Evolutionary conservation across 2,329 filamentous ascomycete genomes (phyloP).

Genomic region (Arthrinium phaeospermum): DNA sequence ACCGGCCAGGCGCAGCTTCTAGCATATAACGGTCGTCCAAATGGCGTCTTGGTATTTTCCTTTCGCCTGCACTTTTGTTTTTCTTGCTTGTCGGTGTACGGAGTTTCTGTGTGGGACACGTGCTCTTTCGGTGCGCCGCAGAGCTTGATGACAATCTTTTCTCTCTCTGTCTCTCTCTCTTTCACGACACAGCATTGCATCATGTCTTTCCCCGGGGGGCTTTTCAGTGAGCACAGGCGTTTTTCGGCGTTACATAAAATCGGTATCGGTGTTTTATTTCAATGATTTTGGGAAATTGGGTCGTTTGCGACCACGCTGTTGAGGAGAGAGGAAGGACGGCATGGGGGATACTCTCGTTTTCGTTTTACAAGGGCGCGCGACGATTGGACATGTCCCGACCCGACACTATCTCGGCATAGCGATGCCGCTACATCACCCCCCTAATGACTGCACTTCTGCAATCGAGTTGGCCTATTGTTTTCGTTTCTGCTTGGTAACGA

Average conservation of each 20-base stretch:
- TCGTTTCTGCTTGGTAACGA: neutral
- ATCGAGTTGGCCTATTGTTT: slow-evolving; percentile 11
- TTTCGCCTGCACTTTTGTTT: slow-evolving; percentile 22
- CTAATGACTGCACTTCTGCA: slow-evolving; percentile 17
- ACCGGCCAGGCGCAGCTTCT: slow-evolving; percentile 46
- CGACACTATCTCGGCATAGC: slow-evolving; percentile 7
- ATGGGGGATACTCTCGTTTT: slow-evolving; percentile 3
- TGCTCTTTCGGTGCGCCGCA: slow-evolving; percentile 17
- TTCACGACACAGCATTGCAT: neutral
- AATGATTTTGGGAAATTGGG: neutral
- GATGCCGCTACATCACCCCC: neutral
- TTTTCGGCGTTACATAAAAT: slow-evolving; percentile 17
- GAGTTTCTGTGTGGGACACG: slow-evolving; percentile 15
- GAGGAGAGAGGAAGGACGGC: neutral
- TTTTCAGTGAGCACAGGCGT: slow-evolving; percentile 7
- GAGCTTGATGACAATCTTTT: slow-evolving; percentile 14
- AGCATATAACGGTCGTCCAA: slow-evolving; percentile 33
- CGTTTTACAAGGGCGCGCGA: neutral
- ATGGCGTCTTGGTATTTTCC: slow-evolving; percentile 24
- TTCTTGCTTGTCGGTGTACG: slow-evolving; percentile 6
- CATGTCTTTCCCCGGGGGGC: neutral
- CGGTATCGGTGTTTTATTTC: neutral
- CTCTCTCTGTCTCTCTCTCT: neutral
- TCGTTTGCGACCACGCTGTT: neutral
- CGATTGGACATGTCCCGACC: neutral